Conservation (phyloP, 2,329 filamentous ascomycete genomes). For the Aureobasidium sp. region DNA sequence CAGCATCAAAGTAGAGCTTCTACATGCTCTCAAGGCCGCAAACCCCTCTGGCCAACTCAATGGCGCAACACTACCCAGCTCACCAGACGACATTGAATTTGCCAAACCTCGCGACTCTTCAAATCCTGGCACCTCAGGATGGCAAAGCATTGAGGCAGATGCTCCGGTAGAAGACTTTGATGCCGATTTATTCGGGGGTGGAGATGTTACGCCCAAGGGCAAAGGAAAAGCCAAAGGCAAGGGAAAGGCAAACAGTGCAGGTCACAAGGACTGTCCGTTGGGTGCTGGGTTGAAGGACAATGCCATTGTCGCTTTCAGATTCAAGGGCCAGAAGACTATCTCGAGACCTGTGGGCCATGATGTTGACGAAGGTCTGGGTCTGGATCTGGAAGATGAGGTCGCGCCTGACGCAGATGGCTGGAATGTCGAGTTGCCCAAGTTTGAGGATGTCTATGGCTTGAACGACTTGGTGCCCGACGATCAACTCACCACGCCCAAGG, state of each 20-base stretch:
- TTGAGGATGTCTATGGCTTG: conserved; percentile 16
- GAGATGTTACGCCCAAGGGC: conserved; percentile 22
- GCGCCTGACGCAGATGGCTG: conserved; percentile 17
- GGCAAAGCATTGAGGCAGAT: conserved; percentile 27
- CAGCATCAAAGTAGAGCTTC: conserved; percentile 36
- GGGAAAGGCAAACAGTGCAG: conserved; percentile 25
- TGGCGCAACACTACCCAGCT: conserved; percentile 32
- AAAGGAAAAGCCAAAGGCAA: conserved; percentile 38
- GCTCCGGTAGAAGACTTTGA: conserved; percentile 23
- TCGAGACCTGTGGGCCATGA: conserved; percentile 6
- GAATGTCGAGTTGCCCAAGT: conserved; percentile 15
- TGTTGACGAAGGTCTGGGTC: conserved; percentile 21
- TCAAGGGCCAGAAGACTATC: conserved; percentile 16
- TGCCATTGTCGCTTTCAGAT: conserved; percentile 31
- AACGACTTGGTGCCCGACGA: conserved; percentile 15
- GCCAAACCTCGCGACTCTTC: conserved; percentile 33
- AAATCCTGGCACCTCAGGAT: conserved; percentile 35
- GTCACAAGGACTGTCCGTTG: conserved; percentile 32
- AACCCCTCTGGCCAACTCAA: conserved; percentile 29
- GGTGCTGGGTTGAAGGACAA: conserved; percentile 28
- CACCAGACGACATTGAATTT: conserved; percentile 34
- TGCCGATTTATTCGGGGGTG: conserved; percentile 20
- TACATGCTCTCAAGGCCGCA: conserved; percentile 35
- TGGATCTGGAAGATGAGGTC: conserved; percentile 17
- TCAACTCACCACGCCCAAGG: conserved; percentile 7